Base-by-base conservation (phyloP, 768 basidiomycete species). In the Kwoniella pini region DNA sequence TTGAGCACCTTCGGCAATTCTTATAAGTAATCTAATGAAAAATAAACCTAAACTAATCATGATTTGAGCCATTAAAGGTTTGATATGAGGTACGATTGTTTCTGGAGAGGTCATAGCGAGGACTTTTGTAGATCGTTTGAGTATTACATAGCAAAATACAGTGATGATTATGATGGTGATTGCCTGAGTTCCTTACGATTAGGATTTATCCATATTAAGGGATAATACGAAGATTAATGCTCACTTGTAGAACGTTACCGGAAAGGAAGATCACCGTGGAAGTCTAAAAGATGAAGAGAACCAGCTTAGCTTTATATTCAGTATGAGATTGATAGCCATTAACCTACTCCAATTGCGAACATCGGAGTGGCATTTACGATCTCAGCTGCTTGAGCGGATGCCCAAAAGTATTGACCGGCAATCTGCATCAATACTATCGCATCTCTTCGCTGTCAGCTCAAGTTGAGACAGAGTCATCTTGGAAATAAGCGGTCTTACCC, bases 1-100 rank as follows among this genome's bases (percentile, higher is more conserved):
- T 42, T 71, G 70, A 36, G 62, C 64, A 31, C 67, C 70, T 48
- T 68, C 38, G 6, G 67, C 70, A 38, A 71, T 68, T 17, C 69
- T 52, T 31, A 69, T 54, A 50, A 66, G 39, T 12, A 71, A 40
- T 36, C 70, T 45, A 6, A 71, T 40, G 62, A 69, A 68, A 54
- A 69, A 69, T 28, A 71, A 49, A 3, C 45, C 62, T 24, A 63
- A 46, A 9, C 62, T 58, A 42, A 60, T 58, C 27, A 64, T 45
- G 46, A 71, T 59, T 42, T 68, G 70, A 12, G 27, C 42, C 44
- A 62, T 43, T 21, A 71, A 54, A 10, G 67, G 45, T 7, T 61
- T 46, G 42, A 68, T 44, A 22, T 46, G 42, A 3, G 70, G 70
- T 28, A 54, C 36, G 49, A 36, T 15, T 40, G 46, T 19, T 38